Evolutionary conservation across 768 basidiomycete species (phyloP), one percentile per base, ranked within the genome.

Genomic region (Rickenella mellea): DNA sequence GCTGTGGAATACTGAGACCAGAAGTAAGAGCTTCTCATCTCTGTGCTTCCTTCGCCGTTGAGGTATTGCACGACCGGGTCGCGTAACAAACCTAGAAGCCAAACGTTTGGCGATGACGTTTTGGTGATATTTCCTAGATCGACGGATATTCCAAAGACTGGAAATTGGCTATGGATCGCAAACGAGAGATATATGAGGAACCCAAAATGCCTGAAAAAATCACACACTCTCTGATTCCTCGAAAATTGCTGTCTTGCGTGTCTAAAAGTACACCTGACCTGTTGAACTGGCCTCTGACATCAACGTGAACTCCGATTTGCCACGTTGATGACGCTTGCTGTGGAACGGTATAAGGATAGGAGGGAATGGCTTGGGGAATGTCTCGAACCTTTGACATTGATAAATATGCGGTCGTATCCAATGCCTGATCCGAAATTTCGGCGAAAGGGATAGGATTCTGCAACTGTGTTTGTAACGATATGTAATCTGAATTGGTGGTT

Each of bases 241-340:
- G 72, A 64, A 78, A 80, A 44, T 64, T 63, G 12, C 69, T 72
- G 52, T 80, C 77, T 31, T 65, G 62, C 0, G 70, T 68, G 51
- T 79, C 73, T 4, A 64, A 51, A 32, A 81, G 73, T 11, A 53
- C 48, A 6, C 75, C 74, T 47, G 70, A 67, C 50, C 69, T 74
- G 55, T 79, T 71, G 56, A 79, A 82, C 48, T 77, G 74, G 2
- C 70, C 68, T 33, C 78, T 76, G 39, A 78, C 73, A 15, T 36
- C 33, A 15, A 36, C 15, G 33, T 36, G 33, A 14, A 17, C 33
- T 17, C 19, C 19, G 15, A 36, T 17, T 22, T 36, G 33, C 33
- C 33, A 36, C 10, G 33, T 12, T 6, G 24, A 17, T 4, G 4
- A 3, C 10, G 33, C 33, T 2, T 22, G 19, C 10, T 17, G 33